phyloP scores from a whole-genome alignment of 225 moss, liverwort and hornwort genomes.

The Ulota crispa region DNA sequence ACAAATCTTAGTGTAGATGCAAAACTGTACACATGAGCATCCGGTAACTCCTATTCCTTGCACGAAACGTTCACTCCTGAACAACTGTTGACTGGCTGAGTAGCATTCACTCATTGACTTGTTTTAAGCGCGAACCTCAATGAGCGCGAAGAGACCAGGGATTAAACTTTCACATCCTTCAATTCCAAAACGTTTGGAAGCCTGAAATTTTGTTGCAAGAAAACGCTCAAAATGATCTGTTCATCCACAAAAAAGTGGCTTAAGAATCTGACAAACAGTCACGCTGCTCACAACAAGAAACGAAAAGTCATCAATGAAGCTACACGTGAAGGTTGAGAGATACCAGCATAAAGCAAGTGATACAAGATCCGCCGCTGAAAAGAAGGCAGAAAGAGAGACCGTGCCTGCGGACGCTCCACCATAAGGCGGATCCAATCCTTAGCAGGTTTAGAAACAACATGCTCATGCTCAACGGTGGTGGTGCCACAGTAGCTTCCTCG shows the following conservation, averaged over 20 bases:
- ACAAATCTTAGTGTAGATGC: neutral
- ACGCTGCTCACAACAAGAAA: constrained; percentile 10
- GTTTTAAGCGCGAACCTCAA: constrained; percentile 43
- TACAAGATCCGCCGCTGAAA: constrained; percentile 56
- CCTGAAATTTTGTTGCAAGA: constrained; percentile 60
- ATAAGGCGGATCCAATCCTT: constrained; percentile 69
- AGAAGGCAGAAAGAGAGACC: constrained; percentile 53
- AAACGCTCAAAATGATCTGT: constrained; percentile 69
- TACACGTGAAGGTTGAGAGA: constrained; percentile 17
- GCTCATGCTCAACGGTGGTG: constrained; percentile 58
- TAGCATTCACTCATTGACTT: neutral
- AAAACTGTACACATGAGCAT: neutral
- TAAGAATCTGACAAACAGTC: neutral
- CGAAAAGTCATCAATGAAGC: neutral
- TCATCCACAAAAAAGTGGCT: constrained; percentile 9
- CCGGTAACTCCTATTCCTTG: neutral
- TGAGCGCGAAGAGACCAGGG: constrained; percentile 61
- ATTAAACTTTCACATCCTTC: constrained; percentile 71
- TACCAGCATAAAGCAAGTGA: constrained; percentile 63
- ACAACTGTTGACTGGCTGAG: neutral
- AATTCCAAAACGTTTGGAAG: constrained; percentile 65
- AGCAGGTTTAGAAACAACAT: constrained; percentile 52
- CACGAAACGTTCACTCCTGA: neutral
- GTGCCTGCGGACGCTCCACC: constrained; percentile 69
- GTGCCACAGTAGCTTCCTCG: constrained; percentile 59